A percentile compares a stretch with the other conserved stretches of the same genome.
These are phyloP conservation scores for Clavispora asparagi DNA, from an alignment of 805 yeast species.

Conservation along the genomic window DNA sequence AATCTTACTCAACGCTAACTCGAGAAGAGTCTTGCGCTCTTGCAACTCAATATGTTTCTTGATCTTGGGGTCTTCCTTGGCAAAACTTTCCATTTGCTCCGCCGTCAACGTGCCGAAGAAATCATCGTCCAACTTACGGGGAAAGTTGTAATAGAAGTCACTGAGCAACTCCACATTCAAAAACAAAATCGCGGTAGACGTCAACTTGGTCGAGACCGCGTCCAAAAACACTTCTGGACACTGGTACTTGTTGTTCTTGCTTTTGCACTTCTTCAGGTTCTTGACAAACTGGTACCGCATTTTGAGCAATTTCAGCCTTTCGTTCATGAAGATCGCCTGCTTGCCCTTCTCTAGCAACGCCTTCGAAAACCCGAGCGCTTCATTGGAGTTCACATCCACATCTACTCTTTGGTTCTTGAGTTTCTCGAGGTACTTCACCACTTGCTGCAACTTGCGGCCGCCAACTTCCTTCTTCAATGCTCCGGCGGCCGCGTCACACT, in stretches of 20 bases:
- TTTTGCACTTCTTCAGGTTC: slow-evolving; percentile 69
- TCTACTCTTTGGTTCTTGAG: slow-evolving; percentile 33
- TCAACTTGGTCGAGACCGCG: slow-evolving; percentile 85
- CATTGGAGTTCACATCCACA: slow-evolving; percentile 45
- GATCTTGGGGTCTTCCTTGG: slow-evolving; percentile 90
- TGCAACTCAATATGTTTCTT: slow-evolving; percentile 89
- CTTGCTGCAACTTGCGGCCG: slow-evolving; percentile 75
- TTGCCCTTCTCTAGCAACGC: slow-evolving; percentile 72
- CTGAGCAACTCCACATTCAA: slow-evolving; percentile 89
- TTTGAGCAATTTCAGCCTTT: slow-evolving; percentile 62
- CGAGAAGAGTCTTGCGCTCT: slow-evolving; percentile 84
- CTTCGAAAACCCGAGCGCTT: slow-evolving; percentile 80
- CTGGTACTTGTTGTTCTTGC: slow-evolving; percentile 74
- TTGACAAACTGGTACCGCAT: slow-evolving; percentile 70
- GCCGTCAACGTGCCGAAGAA: slow-evolving; percentile 57
- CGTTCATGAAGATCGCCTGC: slow-evolving; percentile 74
- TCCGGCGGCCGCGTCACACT: slow-evolving; percentile 64
- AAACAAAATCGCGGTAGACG: slow-evolving; percentile 89
- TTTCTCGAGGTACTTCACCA: slow-evolving; percentile 64
- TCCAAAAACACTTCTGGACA: slow-evolving; percentile 95
- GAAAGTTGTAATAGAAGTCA: slow-evolving; percentile 94
- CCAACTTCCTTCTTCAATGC: slow-evolving; percentile 69
- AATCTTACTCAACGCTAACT: slow-evolving; percentile 76
- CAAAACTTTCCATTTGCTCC: slow-evolving; percentile 83
- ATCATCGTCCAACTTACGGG: slow-evolving; percentile 81